Conservation (phyloP, 2,329 filamentous ascomycete species). For the Macroventuria anomochaeta region DNA sequence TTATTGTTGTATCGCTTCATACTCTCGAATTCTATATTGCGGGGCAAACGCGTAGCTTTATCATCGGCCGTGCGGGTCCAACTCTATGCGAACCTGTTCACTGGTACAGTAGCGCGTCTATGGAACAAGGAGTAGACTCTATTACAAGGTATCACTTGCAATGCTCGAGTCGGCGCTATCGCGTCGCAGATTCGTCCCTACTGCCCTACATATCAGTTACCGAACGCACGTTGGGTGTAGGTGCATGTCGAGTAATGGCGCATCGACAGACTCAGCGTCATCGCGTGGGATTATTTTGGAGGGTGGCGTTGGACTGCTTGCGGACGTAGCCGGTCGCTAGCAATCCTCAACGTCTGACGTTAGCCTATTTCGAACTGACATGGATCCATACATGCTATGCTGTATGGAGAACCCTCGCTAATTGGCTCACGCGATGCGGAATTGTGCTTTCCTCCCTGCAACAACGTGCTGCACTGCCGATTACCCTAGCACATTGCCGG, state of each 20-base stretch:
- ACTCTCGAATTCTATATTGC: conserved; percentile 38
- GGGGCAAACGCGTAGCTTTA: conserved; percentile 35
- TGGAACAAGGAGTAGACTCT: conserved; percentile 30
- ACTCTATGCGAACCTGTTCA: conserved; percentile 31
- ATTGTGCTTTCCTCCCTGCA: conserved; percentile 10
- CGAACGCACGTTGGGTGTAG: conserved; percentile 7
- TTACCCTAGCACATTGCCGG: conserved; percentile 9
- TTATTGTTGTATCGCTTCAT: conserved; percentile 7
- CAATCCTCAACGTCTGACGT: conserved; percentile 41
- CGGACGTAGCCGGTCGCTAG: conserved; percentile 43
- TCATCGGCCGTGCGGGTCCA: conserved; percentile 13
- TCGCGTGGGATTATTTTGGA: conserved; percentile 5
- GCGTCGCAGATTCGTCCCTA: conserved; percentile 18
- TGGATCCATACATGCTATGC: conserved; percentile 29
- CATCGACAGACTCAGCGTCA: neutral
- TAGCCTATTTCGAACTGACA: conserved; percentile 47
- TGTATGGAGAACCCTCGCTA: conserved; percentile 10
- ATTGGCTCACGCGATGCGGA: conserved; percentile 10
- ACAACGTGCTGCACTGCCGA: conserved; percentile 20
- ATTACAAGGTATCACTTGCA: conserved; percentile 17
- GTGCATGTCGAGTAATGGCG: conserved; percentile 19
- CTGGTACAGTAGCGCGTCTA: conserved; percentile 28
- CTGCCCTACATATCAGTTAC: conserved; percentile 7
- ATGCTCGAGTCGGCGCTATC: conserved; percentile 13
- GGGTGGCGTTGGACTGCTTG: conserved; percentile 19